Evolutionary conservation across 164 flowering plant genomes (phyloP), one percentile per base, ranked within the genome.

Genomic region (Vitis amurensis): DNA sequence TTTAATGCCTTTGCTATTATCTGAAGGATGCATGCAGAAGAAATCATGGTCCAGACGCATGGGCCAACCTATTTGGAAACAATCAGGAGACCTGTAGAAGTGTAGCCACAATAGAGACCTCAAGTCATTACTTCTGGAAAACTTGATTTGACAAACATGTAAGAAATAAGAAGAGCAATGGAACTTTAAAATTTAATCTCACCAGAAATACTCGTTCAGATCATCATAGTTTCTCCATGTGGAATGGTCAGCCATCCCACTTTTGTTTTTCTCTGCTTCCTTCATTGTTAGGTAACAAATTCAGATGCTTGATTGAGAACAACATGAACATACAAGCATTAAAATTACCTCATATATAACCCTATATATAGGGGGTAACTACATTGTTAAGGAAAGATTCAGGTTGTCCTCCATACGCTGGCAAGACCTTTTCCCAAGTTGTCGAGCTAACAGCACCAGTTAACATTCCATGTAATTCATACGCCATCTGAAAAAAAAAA

Each of bases 161-260:
- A 30, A 57, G 60, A 27, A 44, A 58, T 64, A 30, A 11, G 30
- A 65, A 49, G 48, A 23, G 50, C 70, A 13, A 72, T 12, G n/a
- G 11, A 59, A 59, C 58, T 11, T 14, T n/a, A 27, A 49, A 55
- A 31, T 53, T 56, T 0, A 27, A 29, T 16, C 83, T 71, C 27
- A 95, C 99, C 99, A 95, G 88, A 95, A 95, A 73, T 63, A 95
- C 83, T 95, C 98, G 68, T 95, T 95, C 73, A 95, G 77, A 75
- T 95, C 99, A 74, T 95, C 99, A 64, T 95, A 95, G 78, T 95
- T 95, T 81, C 99, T 90, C 99, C 99, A 95, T 61, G 82, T 76
- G 31, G 97, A 90, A 84, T 95, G 89, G 63, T 90, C 91, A 77
- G 92, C 87, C 23, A 85, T 82, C 48, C 98, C 99, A 63, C 62